Percentiles rank a stretch among this genome's conserved stretches.
These are phyloP conservation scores for Tuber melanosporum DNA, from an alignment of 495 filamentous ascomycete genomes.

Conservation along the genomic window DNA sequence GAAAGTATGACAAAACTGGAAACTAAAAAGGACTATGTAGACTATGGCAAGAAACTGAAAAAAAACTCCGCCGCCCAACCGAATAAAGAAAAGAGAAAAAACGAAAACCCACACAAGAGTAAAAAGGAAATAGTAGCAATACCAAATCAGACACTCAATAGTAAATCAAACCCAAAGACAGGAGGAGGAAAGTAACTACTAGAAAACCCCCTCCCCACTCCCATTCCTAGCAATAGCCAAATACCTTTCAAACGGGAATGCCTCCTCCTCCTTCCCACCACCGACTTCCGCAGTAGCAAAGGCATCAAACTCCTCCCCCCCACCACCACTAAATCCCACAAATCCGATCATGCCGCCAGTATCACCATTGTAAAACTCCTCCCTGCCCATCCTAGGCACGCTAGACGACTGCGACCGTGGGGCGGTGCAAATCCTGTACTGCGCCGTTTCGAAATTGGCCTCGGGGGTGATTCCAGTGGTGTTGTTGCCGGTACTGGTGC, in stretches of 20 bases:
- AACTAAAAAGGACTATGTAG: neutral
- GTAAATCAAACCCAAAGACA: neutral
- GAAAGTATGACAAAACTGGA: neutral
- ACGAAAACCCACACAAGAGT: neutral
- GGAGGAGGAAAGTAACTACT: conserved; percentile 2
- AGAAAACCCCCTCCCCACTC: conserved; percentile 24
- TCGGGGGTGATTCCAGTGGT: neutral
- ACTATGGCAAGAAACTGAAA: neutral
- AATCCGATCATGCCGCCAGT: neutral
- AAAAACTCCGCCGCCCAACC: conserved; percentile 1
- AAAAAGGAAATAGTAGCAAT: neutral
- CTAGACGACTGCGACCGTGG: neutral
- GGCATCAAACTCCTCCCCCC: neutral
- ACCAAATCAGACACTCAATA: neutral
- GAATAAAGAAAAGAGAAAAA: neutral
- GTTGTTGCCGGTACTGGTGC: neutral
- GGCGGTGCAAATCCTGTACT: neutral
- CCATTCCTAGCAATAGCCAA: conserved; percentile 7
- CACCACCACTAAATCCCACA: neutral
- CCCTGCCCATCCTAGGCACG: neutral
- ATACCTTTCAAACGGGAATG: conserved; percentile 31
- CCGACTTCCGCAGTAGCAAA: conserved; percentile 18
- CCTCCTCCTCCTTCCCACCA: conserved; percentile 21
- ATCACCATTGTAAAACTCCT: neutral
- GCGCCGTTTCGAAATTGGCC: neutral